Evolutionary conservation across 345 rosid species (phyloP), one percentile per base, ranked within the genome.

Genomic region (Rubroshorea leprosula): DNA sequence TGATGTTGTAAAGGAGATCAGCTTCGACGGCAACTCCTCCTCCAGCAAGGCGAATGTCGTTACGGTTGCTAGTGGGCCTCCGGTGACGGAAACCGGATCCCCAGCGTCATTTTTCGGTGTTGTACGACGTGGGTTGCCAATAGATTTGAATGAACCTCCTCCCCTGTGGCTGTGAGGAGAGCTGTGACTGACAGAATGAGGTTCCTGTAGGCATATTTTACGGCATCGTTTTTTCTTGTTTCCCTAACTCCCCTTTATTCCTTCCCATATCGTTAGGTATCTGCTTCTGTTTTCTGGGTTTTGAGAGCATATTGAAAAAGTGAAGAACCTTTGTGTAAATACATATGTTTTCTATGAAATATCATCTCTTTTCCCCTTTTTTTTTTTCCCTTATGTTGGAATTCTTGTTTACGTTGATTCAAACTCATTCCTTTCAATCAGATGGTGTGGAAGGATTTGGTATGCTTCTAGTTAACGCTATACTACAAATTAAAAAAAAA

Each of bases 121-220:
- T 27, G 85, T 69, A 10, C 68, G 76, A 55, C 92, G 90, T 38
- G 98, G 95, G 15, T 60, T 89, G 74, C 83, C 95, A 18, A 83
- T 92, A 27, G 98, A 89, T 63, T 83, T 92, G 74, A 92, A 92
- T 75, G 96, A 92, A 72, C 98, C 98, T 0, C 98, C 98, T 35
- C 98, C 96, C 6, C 43, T 83, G 66, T 86, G 96, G 95, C 83
- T 85, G 26, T 90, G 74, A 83, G 25, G n/a, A 48, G 12, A 38
- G 24, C 14, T 23, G 46, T 23, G 1, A 0, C 19, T 6, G 50
- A 21, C 14, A 21, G 50, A 50, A 11, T 16, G 35, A 15, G 45
- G 14, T 44, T 60, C 41, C 41, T 6, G 12, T 51, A 3, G 14
- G 43, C 66, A 29, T 66, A 50, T 48, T 13, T 8, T 45, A 60